Evolutionary conservation across 306 rosid genomes (phyloP), one percentile per base, ranked within the genome.

Genomic region (Fragaria vesca): DNA sequence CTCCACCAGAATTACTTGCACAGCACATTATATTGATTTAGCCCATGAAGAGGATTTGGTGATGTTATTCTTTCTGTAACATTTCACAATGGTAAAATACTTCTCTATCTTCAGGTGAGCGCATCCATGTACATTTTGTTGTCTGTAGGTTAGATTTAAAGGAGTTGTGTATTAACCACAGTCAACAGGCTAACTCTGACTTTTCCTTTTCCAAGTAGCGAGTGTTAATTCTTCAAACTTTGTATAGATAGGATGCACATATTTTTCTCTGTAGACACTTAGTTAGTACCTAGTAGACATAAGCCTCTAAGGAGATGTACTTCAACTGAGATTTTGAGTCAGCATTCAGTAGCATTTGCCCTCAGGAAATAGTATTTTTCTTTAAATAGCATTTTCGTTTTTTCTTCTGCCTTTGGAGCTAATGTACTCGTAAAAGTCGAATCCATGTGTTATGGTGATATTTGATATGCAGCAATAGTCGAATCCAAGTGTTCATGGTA

Each of bases 111-210:
- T 83, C 38, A 63, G 66, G 80, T 76, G 70, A 80, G 77, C 76
- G 73, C 79, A 81, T 80, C 76, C 63, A 30, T 83, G 86, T 88
- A 86, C 85, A 86, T 79, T 86, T 73, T 84, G 82, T 70, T 78
- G 26, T 73, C 63, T 17, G 62, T 80, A 84, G 86, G 73, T 71
- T 74, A 62, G 82, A 48, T 61, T 70, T 81, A 76, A 69, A 72
- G 76, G 46, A 16, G 43, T 79, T 75, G 83, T 82, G 90, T 75
- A 70, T 80, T 73, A 79, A 60, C 74, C 68, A 58, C 46, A 75
- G 83, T 65, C 26, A 81, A 75, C 77, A 71, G 74, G 58, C 76
- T n/a, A 65, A 75, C 78, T 80, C 34, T 74, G 51, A 16, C 50
- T 73, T 16, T 47, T 47, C 81, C 63, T 47, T 68, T 47, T 42